Evolutionary conservation across 805 yeast genomes (phyloP), one percentile per base, ranked within the genome.

Genomic region (Cyberlindnera americana): DNA sequence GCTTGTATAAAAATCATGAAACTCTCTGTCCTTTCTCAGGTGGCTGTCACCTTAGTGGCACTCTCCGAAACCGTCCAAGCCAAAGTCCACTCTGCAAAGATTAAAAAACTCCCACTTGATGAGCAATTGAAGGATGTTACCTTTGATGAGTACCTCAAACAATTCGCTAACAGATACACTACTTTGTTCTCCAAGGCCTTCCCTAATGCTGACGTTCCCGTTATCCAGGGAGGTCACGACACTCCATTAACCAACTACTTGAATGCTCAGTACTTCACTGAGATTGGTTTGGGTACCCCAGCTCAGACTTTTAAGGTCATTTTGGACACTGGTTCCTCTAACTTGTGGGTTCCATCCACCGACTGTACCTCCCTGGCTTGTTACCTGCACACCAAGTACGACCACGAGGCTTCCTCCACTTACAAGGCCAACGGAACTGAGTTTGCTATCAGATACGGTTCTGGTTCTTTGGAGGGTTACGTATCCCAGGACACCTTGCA

Each of bases 191-290:
- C 72, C 47, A 62, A 63, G 41, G 68, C 67, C 17, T 62, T 66
- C 46, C 73, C 73, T 12, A 70, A 69, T 46, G 54, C 65, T 48
- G 50, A 53, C 13, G 30, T 43, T 10, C 62, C 61, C 14, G 51
- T 60, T 27, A 26, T 40, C n/a, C 51, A 55, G 25, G 67, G 59
- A 15, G 77, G 73, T 26, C 88, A 83, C 60, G 83, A 83, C 50
- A 73, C 87, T 34, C 97, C 98, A 12, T 75, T 93, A 62, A 82
- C 93, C 49, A 90, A 93, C 71, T 93, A 91, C 66, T 66, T 87
- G 67, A 93, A 93, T 62, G 98, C 98, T 30, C 99, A 93, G 69
- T 91, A 93, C 67, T 93, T 75, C 63, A 83, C 99, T 31, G 97
- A 91, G 59, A 85, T 93, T 54, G 71, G 79, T 42, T 58, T 93